These are phyloP conservation scores for Ceratocystis papillata DNA, from an alignment of 2,329 filamentous ascomycete genomes.

Conservation along the genomic window DNA sequence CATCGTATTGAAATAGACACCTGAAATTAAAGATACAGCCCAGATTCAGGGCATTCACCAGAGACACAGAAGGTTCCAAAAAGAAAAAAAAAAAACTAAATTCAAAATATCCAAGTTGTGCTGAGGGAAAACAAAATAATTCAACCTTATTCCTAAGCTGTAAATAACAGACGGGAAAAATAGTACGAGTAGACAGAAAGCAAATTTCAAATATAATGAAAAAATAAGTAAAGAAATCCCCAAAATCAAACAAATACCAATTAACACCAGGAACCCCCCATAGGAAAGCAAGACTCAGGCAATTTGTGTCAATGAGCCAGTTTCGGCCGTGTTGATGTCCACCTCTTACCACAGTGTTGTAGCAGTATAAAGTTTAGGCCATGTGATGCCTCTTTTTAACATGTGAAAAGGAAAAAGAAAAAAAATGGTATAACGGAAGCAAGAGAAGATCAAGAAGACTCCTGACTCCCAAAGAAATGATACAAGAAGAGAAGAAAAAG, in stretches of 20 bases:
- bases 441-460: slow-evolving; percentile 25
- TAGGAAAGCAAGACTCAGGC: slow-evolving; percentile 3
- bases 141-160: not conserved
- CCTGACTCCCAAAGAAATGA: slow-evolving; percentile 25
- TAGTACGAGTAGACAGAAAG: not conserved
- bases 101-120: not conserved
- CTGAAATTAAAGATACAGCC: not conserved
- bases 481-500: slow-evolving; percentile 27
- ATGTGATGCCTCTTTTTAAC: slow-evolving; percentile 12
- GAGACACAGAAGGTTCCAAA: not conserved
- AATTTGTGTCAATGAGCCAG: not conserved
- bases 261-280: slow-evolving; percentile 7
- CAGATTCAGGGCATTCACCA: not conserved
- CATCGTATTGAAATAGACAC: not conserved
- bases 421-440: slow-evolving; percentile 26
- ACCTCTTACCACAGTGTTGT: slow-evolving; percentile 5
- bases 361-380: slow-evolving; percentile 5
- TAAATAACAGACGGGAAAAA: not conserved
- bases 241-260: slow-evolving; percentile 13
- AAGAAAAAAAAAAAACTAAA: slow-evolving; percentile 9
- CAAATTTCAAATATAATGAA: slow-evolving; percentile 8
- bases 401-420: slow-evolving; percentile 24
- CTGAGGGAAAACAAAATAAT: not conserved
- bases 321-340: not conserved
- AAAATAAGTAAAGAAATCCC: slow-evolving; percentile 6